These are phyloP conservation scores for Croton laevigatus DNA, from an alignment of 441 rosid species.

Conservation along the genomic window DNA sequence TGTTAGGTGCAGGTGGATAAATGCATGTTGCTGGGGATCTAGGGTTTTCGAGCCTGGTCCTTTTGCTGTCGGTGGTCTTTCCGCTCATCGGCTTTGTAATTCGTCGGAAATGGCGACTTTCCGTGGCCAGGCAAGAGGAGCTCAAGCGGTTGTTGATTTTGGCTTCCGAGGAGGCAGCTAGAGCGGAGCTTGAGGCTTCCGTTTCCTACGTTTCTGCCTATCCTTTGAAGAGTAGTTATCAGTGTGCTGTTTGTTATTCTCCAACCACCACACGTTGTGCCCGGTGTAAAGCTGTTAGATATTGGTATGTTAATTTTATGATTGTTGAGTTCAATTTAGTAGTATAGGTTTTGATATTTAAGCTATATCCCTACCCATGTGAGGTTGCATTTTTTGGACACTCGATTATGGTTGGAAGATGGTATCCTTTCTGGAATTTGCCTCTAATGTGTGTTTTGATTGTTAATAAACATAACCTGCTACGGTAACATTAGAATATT, in stretches of 20 bases:
- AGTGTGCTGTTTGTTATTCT: conserved; percentile 72
- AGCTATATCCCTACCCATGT: not conserved
- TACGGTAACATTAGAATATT: conserved; percentile 12
- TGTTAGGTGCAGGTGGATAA: conserved; percentile 47
- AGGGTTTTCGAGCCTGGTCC: conserved; percentile 76
- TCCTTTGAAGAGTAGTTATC: conserved; percentile 29
- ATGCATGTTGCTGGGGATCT: conserved; percentile 77
- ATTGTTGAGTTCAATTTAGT: not conserved
- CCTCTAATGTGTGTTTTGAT: not conserved
- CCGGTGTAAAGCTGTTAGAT: conserved; percentile 77
- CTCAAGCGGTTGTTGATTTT: conserved; percentile 62
- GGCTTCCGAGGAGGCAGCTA: conserved; percentile 85
- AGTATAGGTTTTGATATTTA: not conserved
- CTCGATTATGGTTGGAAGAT: not conserved
- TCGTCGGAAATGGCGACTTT: conserved; percentile 69
- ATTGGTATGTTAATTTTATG: conserved; percentile 60
- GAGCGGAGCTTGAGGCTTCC: conserved; percentile 80
- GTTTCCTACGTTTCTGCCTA: conserved; percentile 36
- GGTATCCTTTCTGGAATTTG: not conserved
- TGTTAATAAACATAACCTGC: not conserved
- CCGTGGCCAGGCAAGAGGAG: conserved; percentile 60
- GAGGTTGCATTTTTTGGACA: not conserved
- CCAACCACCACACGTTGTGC: conserved; percentile 81
- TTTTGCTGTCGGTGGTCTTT: conserved; percentile 39
- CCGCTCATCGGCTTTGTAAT: conserved; percentile 44